Base-by-base conservation (phyloP, 73 alveolate genomes). In the Urostyla sp. region DNA sequence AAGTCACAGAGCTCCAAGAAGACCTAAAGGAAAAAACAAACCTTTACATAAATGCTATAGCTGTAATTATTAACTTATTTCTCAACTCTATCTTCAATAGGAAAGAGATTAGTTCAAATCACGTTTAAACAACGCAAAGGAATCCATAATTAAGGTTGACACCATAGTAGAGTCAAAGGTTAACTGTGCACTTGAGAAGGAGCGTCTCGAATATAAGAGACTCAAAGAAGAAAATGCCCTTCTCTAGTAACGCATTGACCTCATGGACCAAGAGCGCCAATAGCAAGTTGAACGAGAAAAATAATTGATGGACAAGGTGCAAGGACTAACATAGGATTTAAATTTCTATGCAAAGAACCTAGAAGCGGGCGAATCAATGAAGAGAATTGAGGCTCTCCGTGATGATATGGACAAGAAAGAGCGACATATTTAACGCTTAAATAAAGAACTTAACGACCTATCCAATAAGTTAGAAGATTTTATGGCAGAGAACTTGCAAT, bases 401-500 rank as follows among this genome's bases (percentile, higher is more conserved):
- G 60, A 56, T 0, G 89, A 81, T 48, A 86, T 79, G 51, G 87
- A 90, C 72, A 75, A 85, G 60, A 72, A 80, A 40, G 92, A 87
- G 69, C 57, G 73, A 60, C 91, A 77, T 61, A 67, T 67, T 23
- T 73, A 79, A 16, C 61, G 66, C 43, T 49, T 38, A 20, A 56
- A 58, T 0, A 45, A 77, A 26, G 90, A 91, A 37, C 82, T 80
- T 52, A 83, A 88, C 72, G 89, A 83, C 56, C 74, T 92, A 50
- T 60, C 95, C 34, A 80, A 82, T 40, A 84, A 92, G 59, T 79
- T 92, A 82, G 97, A 94, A 80, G 96, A 94, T 53, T 82, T 90
- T 10, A 28, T 92, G 23, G 92, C 97, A 21, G 99, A 97, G 84
- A 97, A 97, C 90, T 87, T 98, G 88, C 92, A 90, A 13, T 87